phyloP scores from a whole-genome alignment of 768 basidiomycete species.

The Ramaria sp. region DNA sequence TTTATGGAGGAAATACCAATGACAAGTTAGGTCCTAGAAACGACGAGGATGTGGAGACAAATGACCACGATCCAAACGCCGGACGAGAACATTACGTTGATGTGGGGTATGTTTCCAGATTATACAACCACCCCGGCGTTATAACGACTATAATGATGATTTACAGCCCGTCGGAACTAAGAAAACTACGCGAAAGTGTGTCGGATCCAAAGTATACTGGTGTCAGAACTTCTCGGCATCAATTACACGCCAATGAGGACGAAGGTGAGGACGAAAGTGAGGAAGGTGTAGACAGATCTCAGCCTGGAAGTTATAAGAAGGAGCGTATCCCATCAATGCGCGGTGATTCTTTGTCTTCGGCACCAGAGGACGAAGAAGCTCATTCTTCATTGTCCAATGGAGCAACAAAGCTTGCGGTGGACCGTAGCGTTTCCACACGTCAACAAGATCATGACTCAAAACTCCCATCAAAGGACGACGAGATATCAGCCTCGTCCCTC shows the following conservation, averaged over 20 bases:
- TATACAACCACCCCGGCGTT: neutral
- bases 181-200: constrained; percentile 52
- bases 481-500: constrained; percentile 42
- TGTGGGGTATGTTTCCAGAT: constrained; percentile 52
- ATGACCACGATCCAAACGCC: constrained; percentile 22
- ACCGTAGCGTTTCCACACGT: neutral
- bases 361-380: constrained; percentile 14
- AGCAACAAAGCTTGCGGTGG: constrained; percentile 1
- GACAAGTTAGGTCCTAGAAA: constrained; percentile 17
- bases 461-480: constrained; percentile 14
- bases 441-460: neutral
- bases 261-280: constrained; percentile 21
- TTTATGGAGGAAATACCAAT: constrained; percentile 33
- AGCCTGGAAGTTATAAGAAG: constrained; percentile 9
- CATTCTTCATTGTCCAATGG: constrained; percentile 10
- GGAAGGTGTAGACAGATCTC: constrained; percentile 16
- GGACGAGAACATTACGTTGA: constrained; percentile 73
- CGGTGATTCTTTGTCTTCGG: constrained; percentile 13
- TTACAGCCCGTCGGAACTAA: constrained; percentile 55
- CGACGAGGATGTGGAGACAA: constrained; percentile 21
- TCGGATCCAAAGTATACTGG: constrained; percentile 75
- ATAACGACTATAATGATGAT: neutral
- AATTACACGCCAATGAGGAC: constrained; percentile 34
- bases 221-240: constrained; percentile 47
- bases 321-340: constrained; percentile 11